Evolutionary conservation across 2,329 filamentous ascomycete genomes (phyloP), one percentile per base, ranked within the genome.

Genomic region (Phoma sp.): DNA sequence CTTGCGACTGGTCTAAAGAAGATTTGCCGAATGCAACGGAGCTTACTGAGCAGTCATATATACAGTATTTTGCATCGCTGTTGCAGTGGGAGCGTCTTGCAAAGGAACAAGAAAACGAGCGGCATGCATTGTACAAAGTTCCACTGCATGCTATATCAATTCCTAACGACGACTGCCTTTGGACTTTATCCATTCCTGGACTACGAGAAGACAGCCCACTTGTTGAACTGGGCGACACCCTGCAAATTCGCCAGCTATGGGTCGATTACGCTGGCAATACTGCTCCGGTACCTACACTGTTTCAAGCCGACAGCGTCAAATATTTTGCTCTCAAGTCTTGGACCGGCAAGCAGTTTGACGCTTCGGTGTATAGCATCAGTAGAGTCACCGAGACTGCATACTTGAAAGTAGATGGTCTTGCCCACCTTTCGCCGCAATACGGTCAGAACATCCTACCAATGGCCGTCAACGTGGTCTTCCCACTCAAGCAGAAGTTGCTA

Each of bases 161-260:
- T 13, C 27, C 27, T 31, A n/a, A 58, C 29, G 27, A n/a, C 6
- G 40, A 43, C 2, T 35, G 41, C 2, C 35, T 70, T 1, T 71
- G 63, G 60, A 29, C 47, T 7, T 36, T 74, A 1, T 38, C 40
- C 2, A 43, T 74, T 4, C 71, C 72, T 13, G 72, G 72, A 2
- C 24, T 74, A 4, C 61, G 70, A 32, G 73, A 75, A 44, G 66
- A 74, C 7, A 70, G 44, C 15, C 72, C 72, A 15, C 36, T 63
- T 4, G 37, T 75, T n/a, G 67, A 70, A 36, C 62, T 71, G 55
- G 73, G 71, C 6, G 71, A 75, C 24, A 45, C 51, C 1, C 31
- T 75, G n/a, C 64, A 70, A 24, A 56, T 74, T n/a, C 68, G 73
- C 2, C 70, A 71, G 24, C 50, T 74, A 10, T 61, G 51, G 29